Conservation (phyloP, 257 asterid genomes). For the Fraxinus anomala region DNA sequence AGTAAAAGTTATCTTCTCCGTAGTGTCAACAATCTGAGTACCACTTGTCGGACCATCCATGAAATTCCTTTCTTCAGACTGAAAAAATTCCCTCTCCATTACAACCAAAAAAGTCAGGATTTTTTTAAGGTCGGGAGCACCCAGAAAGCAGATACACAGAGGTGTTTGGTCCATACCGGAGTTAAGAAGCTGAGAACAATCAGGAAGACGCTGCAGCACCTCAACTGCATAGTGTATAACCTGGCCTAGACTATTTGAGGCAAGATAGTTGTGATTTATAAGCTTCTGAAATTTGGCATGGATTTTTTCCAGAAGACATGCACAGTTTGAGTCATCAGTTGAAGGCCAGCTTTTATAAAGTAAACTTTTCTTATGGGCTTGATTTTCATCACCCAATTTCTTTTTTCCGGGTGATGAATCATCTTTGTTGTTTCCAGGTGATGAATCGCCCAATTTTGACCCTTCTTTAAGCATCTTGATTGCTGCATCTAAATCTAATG, state of each 20-base stretch:
- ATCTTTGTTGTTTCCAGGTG: slow-evolving; percentile 9
- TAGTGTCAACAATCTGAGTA: slow-evolving; percentile 43
- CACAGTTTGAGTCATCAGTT: slow-evolving; percentile 81
- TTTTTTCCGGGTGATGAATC: not conserved
- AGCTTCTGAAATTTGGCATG: slow-evolving; percentile 60
- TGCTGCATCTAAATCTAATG: not conserved
- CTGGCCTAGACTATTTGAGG: slow-evolving; percentile 78
- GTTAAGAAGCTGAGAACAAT: slow-evolving; percentile 60
- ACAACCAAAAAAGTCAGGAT: slow-evolving; percentile 64
- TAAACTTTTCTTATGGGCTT: slow-evolving; percentile 45
- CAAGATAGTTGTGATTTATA: slow-evolving; percentile 62
- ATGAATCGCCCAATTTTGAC: slow-evolving; percentile 31
- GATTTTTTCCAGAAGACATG: slow-evolving; percentile 77
- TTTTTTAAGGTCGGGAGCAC: slow-evolving; percentile 71
- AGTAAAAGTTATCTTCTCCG: slow-evolving; percentile 66
- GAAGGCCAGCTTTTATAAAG: slow-evolving; percentile 67
- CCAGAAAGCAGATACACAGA: slow-evolving; percentile 77
- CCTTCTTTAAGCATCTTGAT: not conserved
- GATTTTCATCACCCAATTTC: slow-evolving; percentile 53
- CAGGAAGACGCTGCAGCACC: slow-evolving; percentile 73
- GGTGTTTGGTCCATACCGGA: slow-evolving; percentile 71
- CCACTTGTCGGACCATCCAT: slow-evolving; percentile 44
- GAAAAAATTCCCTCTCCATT: slow-evolving; percentile 49
- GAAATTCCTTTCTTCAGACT: slow-evolving; percentile 54
- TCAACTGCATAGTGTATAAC: slow-evolving; percentile 81